Conservation (phyloP, 352 stramenopile genomes). For the Globisporangium takayamanum region DNA sequence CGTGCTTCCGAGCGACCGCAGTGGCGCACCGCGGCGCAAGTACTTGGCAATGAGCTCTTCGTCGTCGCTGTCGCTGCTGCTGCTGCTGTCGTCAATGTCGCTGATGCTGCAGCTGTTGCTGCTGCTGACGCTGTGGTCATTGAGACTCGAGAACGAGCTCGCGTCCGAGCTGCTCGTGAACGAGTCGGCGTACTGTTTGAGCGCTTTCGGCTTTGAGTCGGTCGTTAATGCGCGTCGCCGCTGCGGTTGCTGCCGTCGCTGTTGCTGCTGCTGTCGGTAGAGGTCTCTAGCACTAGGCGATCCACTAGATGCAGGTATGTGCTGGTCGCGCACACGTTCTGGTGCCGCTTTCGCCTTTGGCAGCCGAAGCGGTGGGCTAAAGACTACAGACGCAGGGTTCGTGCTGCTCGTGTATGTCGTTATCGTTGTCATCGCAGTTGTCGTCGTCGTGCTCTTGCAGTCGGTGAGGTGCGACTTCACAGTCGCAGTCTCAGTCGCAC, state of each 20-base stretch:
- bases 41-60: conserved; percentile 17
- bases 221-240: conserved; percentile 9
- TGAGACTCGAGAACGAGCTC: conserved; percentile 12
- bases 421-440: neutral
- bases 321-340: neutral
- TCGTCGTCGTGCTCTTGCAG: conserved; percentile 10
- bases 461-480: neutral
- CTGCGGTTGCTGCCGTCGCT: neutral
- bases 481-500: conserved; percentile 3
- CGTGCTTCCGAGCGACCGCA: conserved; percentile 5
- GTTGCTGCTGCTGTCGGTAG: neutral
- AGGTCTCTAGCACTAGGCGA: neutral
- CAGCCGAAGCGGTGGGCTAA: neutral
- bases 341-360: neutral
- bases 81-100: neutral
- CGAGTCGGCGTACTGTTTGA: conserved; percentile 3
- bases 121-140: conserved; percentile 11
- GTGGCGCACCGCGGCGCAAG: conserved; percentile 7
- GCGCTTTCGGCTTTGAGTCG: conserved; percentile 2
- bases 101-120: conserved; percentile 5
- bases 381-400: neutral
- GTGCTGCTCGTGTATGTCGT: conserved; percentile 1
- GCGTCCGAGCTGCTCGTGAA: conserved; percentile 1
- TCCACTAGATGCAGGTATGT: neutral
- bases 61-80: conserved; percentile 1